Base-by-base conservation (phyloP, 2,329 filamentous ascomycete genomes). In the Aureobasidium sp. region DNA sequence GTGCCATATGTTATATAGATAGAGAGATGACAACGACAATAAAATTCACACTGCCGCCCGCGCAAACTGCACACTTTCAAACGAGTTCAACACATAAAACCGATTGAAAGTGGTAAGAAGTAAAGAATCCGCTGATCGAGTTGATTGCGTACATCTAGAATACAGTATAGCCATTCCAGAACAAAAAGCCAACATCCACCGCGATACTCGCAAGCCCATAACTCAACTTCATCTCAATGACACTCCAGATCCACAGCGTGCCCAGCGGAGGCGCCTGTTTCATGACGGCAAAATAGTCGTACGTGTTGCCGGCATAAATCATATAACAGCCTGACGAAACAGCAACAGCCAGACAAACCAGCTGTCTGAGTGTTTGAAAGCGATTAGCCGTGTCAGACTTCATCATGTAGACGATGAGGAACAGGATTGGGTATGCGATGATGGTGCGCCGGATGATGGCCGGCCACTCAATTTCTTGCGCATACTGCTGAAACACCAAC, bases 171-270 rank as follows among this genome's bases (percentile, higher is more conserved):
- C 79, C 80, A 67, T 80, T 82, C 77, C 77, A 85, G 75, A 77
- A 81, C 5, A 81, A 73, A 73, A 80, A 86, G 1, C 69, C 73
- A 58, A 80, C 68, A 15, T 85, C 81, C n/a, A 76, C 72, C 44
- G 77, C 61, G 25, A 83, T 74, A 48, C 81, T 84, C n/a, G 77
- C 69, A 27, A 87, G 76, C 0, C 89, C 89, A 69, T 83, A 86
- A 0, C 79, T 70, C 44, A 96, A 77, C 61, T 90, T 82, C 76
- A 97, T 82, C 77, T 99, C 94, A 51, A 97, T 82, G 25, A 97
- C 87, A 36, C 88, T 86, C 91, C 93, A 97, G 5, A 97, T 83
- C 92, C 93, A 97, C 20, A 97, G 74, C 44, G 90, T 93, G 0
- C 91, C 94, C 15, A 97, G 74, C 5, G 91, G 87, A n/a, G 94